Evolutionary conservation across 768 basidiomycete genomes (phyloP), one percentile per base, ranked within the genome.

Genomic region (Termitomyces bulborhizus): DNA sequence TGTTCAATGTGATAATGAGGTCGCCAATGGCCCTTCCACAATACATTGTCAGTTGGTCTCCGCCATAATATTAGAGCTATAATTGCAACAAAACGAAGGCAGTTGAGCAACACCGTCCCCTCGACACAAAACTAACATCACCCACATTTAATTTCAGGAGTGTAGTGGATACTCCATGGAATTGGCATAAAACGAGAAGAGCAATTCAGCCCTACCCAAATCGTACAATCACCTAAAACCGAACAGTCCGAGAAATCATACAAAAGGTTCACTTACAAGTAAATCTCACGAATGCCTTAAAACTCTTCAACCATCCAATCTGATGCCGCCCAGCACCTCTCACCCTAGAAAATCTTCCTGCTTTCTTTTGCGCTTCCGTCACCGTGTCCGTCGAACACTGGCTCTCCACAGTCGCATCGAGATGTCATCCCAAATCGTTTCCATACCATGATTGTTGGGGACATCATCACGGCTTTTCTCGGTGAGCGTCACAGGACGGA

Each of bases 31-130:
- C 72, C 57, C 69, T 72, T 29, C 81, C 80, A 15, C 73, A 73
- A 59, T 80, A 83, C 47, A 79, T 56, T 0, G 76, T 71, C 56
- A 80, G 68, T 52, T 81, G 77, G 64, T 81, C 77, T 9, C 75
- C 78, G 40, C 73, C 76, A 60, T 69, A 81, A 53, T 82, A 79
- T 77, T 24, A 82, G 70, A 2, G 81, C 76, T 16, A 83, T 73
- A 42, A 82, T 76, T 8, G 78, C 65, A 45, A 79, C 53, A 62
- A 80, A 24, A 40, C 49, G 48, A 27, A 58, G 40, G 5, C 51
- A 31, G 21, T 6, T 39, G 26, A 32, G 13, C 18, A n/a, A 36
- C 21, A n/a, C 7, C 4, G 3, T 12, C n/a, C 13, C 21, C 12
- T 44, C 3, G 5, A 32, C 9, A 27, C 11, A 41, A 36, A 36